Evolutionary conservation across 2,329 filamentous ascomycete species (phyloP).

Genomic region (Lecanicillium sp.): DNA sequence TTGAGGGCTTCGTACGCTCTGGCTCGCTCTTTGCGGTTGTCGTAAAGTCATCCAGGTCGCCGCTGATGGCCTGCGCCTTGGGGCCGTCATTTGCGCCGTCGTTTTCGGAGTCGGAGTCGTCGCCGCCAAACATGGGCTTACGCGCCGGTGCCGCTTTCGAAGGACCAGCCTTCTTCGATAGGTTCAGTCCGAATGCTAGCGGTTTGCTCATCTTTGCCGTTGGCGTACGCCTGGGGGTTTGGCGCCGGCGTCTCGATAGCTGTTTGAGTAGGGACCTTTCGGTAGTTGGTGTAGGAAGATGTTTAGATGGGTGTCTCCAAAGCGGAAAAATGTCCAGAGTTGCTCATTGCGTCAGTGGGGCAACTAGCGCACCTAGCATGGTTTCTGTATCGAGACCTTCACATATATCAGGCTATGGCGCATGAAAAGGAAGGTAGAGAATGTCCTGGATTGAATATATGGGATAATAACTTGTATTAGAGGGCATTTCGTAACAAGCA

Average conservation of each 20-base stretch:
- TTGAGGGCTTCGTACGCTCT: slow-evolving; percentile 21
- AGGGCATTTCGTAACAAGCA: too few species aligned
- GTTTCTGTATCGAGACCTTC: too few species aligned
- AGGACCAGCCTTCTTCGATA: slow-evolving; percentile 47
- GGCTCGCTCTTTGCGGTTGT: slow-evolving; percentile 15
- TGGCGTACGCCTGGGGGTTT: too few species aligned
- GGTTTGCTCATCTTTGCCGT: slow-evolving; percentile 40
- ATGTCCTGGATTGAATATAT: too few species aligned
- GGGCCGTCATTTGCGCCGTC: slow-evolving; percentile 28
- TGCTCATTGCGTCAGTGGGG: background rate
- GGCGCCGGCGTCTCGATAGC: background rate
- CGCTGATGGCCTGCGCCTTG: slow-evolving; percentile 53
- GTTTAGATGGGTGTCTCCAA: background rate
- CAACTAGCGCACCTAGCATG: background rate
- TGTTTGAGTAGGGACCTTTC: background rate
- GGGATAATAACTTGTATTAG: too few species aligned
- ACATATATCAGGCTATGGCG: too few species aligned
- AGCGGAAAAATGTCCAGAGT: background rate
- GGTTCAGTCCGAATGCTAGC: slow-evolving; percentile 49
- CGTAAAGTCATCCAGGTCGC: slow-evolving; percentile 47
- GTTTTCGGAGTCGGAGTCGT: slow-evolving; percentile 46
- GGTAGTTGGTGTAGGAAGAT: background rate
- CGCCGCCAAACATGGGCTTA: slow-evolving; percentile 52
- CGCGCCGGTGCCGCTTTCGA: slow-evolving; percentile 40
- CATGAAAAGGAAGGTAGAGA: too few species aligned